Base-by-base conservation (phyloP, 768 basidiomycete genomes). In the Leccinum aurantiacum region DNA sequence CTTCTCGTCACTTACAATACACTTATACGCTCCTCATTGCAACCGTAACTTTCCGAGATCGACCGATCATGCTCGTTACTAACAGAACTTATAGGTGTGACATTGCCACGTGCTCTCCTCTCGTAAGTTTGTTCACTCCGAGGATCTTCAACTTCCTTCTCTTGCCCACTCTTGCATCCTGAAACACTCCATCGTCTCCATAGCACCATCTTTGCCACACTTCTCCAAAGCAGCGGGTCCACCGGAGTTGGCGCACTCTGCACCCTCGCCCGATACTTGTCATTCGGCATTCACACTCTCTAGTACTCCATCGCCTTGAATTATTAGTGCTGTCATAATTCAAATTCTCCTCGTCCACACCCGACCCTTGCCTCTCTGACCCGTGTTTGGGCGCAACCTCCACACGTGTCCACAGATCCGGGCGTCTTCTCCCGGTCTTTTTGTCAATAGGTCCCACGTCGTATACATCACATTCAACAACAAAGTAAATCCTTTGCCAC, bases 351-450 rank as follows among this genome's bases (percentile, higher is more conserved):
- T 38, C 38, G 8, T 38, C 38, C 11, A 38, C 17, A 54, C 9
- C 52, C 41, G 63, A 62, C n/a, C 19, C 44, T 17, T 37, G 13
- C 57, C 62, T 44, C 57, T 47, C 8, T 1, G 29, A 7, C 29
- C 54, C 51, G 53, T 35, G 53, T 59, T 58, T 52, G 29, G 61
- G 58, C 50, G 56, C 33, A 31, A 57, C 49, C 19, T 24, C 33
- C 37, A 33, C 62, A 64, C 65, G 62, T 64, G 62, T 49, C 51
- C 53, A 60, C 37, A 49, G 57, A 61, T 44, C 25, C 25, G 9
- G 58, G 37, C 19, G 31, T 9, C 17, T 24, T 17, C 31, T 33
- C 2, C 13, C 3, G 11, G 1, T n/a, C 22, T 27, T 49, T 25
- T 50, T 15, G 48, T 41, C 44, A 44, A 15, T 33, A 41, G 41